Percentiles rank a stretch among this genome's conserved stretches.
phyloP scores from a whole-genome alignment of 2,329 filamentous ascomycete species.

The Cryphonectria parasitica region DNA sequence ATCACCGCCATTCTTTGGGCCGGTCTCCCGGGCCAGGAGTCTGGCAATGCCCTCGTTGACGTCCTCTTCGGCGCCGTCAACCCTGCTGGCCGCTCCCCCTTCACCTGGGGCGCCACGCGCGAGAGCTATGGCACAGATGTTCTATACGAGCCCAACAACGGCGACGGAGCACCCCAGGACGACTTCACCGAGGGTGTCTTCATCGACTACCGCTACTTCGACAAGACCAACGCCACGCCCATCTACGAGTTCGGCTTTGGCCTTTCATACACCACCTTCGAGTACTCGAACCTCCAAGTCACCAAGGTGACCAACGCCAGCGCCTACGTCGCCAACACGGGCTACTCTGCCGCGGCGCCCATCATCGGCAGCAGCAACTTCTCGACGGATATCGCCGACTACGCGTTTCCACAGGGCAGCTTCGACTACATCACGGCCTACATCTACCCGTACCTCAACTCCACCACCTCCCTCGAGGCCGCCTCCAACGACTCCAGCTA shows the following conservation, averaged over 20 bases:
- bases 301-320: slow-evolving; percentile 50
- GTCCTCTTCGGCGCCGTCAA: slow-evolving; percentile 83
- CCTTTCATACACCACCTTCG: slow-evolving; percentile 78
- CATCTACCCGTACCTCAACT: slow-evolving; percentile 76
- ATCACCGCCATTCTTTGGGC: slow-evolving; percentile 85
- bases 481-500: slow-evolving; percentile 64
- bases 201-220: slow-evolving; percentile 81
- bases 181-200: slow-evolving; percentile 79
- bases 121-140: slow-evolving; percentile 71
- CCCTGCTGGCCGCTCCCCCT: slow-evolving; percentile 76
- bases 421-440: slow-evolving; percentile 57
- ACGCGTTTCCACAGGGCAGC: slow-evolving; percentile 65
- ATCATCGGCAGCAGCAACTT: slow-evolving; percentile 66
- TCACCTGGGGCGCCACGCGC: slow-evolving; percentile 74
- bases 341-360: slow-evolving; percentile 66
- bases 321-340: slow-evolving; percentile 62
- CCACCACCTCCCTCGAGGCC: slow-evolving; percentile 55
- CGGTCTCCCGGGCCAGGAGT: slow-evolving; percentile 81
- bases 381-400: slow-evolving; percentile 66
- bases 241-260: slow-evolving; percentile 84
- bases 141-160: slow-evolving; percentile 72
- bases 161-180: slow-evolving; percentile 66
- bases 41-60: slow-evolving; percentile 77
- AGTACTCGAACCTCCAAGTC: slow-evolving; percentile 70
- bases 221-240: slow-evolving; percentile 66